Percentiles rank a stretch among this genome's conserved stretches.
These are phyloP conservation scores for Spirogloea muscicola DNA, from an alignment of 139 green algal genomes.

Conservation along the genomic window DNA sequence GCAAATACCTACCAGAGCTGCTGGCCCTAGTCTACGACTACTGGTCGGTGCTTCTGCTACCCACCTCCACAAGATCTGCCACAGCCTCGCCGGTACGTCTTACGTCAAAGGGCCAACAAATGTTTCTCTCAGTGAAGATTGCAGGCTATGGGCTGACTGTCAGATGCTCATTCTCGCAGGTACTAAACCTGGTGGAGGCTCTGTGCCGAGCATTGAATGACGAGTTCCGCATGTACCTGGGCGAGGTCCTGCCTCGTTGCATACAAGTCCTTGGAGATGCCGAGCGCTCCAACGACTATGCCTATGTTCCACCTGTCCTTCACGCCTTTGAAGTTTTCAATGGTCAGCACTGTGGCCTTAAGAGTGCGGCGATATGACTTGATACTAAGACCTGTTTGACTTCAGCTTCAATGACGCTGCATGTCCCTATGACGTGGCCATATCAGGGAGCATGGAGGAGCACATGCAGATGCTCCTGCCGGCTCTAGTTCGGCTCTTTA, in stretches of 20 bases:
- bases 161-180: no score
- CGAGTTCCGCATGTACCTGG: conserved; percentile 69
- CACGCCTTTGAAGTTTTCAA: conserved; percentile 40
- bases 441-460: conserved; percentile 74
- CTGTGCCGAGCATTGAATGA: conserved; percentile 70
- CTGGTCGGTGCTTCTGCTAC: conserved; percentile 59
- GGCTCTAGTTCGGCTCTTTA: conserved; percentile 76
- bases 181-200: conserved; percentile 67
- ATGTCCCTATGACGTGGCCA: no score
- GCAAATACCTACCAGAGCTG: conserved; percentile 83
- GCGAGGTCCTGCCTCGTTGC: conserved; percentile 79
- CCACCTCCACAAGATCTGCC: background rate
- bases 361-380: no score
- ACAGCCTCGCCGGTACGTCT: conserved; percentile 15
- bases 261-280: conserved; percentile 78
- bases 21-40: conserved; percentile 69
- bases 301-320: conserved; percentile 26
- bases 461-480: conserved; percentile 90
- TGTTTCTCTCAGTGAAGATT: no score
- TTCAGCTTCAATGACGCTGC: no score
- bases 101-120: no score
- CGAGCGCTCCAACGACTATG: conserved; percentile 63
- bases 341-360: no score
- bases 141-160: no score
- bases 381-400: no score